Base-by-base conservation (phyloP, 2,329 filamentous ascomycete genomes). In the Pyrenophora tritici-repentis region DNA sequence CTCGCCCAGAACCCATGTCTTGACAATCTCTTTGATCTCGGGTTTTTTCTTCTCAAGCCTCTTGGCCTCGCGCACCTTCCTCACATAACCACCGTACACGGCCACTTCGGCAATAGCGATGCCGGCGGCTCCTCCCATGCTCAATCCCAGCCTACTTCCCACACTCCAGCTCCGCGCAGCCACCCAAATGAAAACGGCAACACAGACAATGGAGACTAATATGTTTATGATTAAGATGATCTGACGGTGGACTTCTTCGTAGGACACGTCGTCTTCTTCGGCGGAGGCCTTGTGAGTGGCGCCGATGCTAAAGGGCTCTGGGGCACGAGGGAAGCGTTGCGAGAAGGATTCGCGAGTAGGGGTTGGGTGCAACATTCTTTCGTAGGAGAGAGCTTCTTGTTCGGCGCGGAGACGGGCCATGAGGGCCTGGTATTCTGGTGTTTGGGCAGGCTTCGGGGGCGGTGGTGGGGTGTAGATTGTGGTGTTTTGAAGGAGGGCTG, bases 141-240 rank as follows among this genome's bases (percentile, higher is more conserved):
- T 87, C 42, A 92, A 72, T 33, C 88, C 87, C 53, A 94, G 68
- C 20, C 90, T 78, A 36, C 85, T 81, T 0, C 89, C 85, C 1
- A 87, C 82, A 56, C 81, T 86, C 89, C 89, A 93, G 81, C 88
- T 89, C 42, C 86, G 80, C 1, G 87, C 87, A 13, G 83, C 82
- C n/a, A 91, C 80, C 90, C 89, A 94, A 29, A 94, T 81, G 6
- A 88, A 89, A 2, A 82, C 85, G 2, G 86, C 88, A 42, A 88
- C 89, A 37, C 92, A 90, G 2, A 93, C 77, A 45, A 97, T 89
- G 43, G 90, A 96, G 45, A 96, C 80, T 33, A 97, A 76, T 42
- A 97, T 91, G 72, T 97, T 99, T 65, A 96, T 81, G 43, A 97
- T 91, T 6, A 97, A 79, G 35, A 89, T 86, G 49, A 94, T 76